Evolutionary conservation across 495 filamentous ascomycete species (phyloP).

Genomic region (Acidomyces sp.): DNA sequence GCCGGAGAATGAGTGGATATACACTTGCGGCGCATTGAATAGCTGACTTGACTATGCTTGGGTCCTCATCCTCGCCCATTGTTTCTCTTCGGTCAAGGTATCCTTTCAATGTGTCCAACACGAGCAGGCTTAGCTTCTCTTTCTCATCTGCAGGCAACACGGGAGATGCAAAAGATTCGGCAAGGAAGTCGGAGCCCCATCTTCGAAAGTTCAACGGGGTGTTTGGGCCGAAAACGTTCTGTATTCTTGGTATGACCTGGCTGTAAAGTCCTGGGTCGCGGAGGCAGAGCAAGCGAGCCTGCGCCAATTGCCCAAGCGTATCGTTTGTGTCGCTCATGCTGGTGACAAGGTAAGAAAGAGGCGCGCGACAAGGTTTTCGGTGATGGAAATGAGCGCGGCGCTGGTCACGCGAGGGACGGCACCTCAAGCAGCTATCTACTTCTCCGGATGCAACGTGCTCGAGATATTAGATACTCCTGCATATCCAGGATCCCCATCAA

Average conservation of each 20-base stretch:
- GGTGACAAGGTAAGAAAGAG: neutral
- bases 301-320: constrained; percentile 60
- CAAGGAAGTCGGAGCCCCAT: constrained; percentile 95
- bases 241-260: constrained; percentile 75
- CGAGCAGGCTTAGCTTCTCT: constrained; percentile 54
- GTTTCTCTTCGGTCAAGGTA: constrained; percentile 52
- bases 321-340: constrained; percentile 3
- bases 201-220: constrained; percentile 65
- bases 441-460: neutral
- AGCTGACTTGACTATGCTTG: constrained; percentile 61
- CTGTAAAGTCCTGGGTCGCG: constrained; percentile 72
- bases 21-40: constrained; percentile 79
- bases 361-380: too few relatives aligned
- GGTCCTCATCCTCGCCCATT: constrained; percentile 44
- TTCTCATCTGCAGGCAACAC: constrained; percentile 59
- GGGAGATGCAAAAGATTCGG: constrained; percentile 87
- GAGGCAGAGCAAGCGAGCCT: constrained; percentile 76
- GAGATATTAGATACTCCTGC: neutral
- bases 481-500: neutral
- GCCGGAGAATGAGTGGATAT: constrained; percentile 79
- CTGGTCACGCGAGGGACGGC: constrained; percentile 1
- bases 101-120: constrained; percentile 60
- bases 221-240: constrained; percentile 72
- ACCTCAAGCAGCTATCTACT: constrained; percentile 9
- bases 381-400: neutral